These are phyloP conservation scores for Blastocystis sp. DNA, from an alignment of 352 stramenopile species.

Conservation along the genomic window DNA sequence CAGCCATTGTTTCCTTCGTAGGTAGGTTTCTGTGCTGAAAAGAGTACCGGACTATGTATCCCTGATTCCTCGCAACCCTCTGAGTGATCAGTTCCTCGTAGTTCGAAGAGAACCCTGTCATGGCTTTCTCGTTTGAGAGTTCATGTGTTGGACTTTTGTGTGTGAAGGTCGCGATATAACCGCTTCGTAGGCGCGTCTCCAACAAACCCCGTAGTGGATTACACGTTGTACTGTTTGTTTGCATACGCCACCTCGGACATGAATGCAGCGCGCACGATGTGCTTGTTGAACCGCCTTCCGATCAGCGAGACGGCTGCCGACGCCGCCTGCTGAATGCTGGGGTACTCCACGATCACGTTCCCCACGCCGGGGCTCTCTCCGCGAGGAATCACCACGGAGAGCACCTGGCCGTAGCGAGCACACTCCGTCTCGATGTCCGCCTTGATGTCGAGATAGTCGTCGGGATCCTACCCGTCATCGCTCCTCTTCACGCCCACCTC, in stretches of 20 bases:
- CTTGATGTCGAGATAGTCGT: conserved; percentile 70
- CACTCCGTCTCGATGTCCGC: conserved; percentile 68
- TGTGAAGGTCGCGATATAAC: not conserved
- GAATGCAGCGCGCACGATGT: conserved; percentile 49
- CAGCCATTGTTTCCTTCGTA: not conserved
- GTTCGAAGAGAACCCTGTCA: not conserved
- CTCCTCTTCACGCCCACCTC: not conserved
- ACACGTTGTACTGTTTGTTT: conserved; percentile 69
- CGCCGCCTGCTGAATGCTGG: conserved; percentile 65
- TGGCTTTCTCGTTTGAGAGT: not conserved
- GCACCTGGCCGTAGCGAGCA: conserved; percentile 60
- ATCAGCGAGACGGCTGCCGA: conserved; percentile 58
- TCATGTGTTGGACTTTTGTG: not conserved
- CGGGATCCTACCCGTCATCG: conserved; percentile 26
- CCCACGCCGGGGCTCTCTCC: conserved; percentile 54
- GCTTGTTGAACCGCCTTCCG: conserved; percentile 67
- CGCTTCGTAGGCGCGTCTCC: not conserved
- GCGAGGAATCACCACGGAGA: conserved; percentile 62
- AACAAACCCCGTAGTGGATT: not conserved
- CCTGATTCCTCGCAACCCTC: not conserved
- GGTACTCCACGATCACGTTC: conserved; percentile 68
- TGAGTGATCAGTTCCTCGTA: not conserved
- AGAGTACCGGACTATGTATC: not conserved
- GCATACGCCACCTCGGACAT: conserved; percentile 68
- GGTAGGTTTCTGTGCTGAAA: not conserved